Percentiles rank a stretch among this genome's conserved stretches.
These are phyloP conservation scores for Neurospora sp. DNA, from an alignment of 495 filamentous ascomycete species.

Conservation along the genomic window DNA sequence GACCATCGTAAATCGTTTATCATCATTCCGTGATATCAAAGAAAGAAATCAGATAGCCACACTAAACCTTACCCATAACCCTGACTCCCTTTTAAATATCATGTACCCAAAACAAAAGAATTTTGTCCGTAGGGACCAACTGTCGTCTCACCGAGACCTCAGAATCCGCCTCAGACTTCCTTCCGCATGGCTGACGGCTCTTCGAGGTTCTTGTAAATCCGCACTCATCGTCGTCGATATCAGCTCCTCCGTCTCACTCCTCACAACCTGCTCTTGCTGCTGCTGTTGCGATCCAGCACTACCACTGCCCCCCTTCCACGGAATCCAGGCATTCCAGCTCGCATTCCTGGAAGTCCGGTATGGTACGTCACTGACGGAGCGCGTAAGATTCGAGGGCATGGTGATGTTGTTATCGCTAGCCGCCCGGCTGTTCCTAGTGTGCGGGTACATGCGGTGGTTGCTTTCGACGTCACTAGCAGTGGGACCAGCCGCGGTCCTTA, in stretches of 20 bases:
- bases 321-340: not conserved
- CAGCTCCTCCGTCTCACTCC: not conserved
- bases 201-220: not conserved
- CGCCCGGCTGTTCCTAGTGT: not conserved
- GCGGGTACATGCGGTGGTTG: too few relatives aligned
- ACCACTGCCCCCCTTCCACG: not conserved
- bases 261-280: not conserved
- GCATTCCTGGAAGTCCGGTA: not conserved
- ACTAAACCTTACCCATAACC: not conserved
- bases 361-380: not conserved
- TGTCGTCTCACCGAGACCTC: not conserved
- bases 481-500: conserved; percentile 16
- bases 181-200: not conserved
- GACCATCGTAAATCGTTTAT: not conserved
- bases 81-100: not conserved
- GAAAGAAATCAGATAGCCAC: not conserved
- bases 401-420: not conserved
- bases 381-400: not conserved
- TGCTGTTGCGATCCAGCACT: not conserved
- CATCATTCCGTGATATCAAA: not conserved
- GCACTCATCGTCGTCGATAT: not conserved
- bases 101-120: not conserved
- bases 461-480: not conserved
- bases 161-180: not conserved
- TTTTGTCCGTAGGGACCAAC: not conserved